phyloP scores from a whole-genome alignment of 805 yeast species.

The Henningerozyma blattae region DNA sequence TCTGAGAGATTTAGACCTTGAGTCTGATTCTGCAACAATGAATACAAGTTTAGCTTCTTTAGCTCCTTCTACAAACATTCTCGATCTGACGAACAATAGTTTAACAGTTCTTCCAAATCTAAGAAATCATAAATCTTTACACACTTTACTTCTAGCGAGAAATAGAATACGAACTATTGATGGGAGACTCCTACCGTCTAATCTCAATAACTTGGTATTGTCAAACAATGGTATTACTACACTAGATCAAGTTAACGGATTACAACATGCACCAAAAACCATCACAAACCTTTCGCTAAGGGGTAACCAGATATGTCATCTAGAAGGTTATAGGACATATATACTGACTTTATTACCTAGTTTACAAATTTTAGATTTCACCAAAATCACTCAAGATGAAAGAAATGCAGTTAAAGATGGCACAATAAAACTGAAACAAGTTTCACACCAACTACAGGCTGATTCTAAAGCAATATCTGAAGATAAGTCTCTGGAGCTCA shows the following conservation, averaged over 20 bases:
- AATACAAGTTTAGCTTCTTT: conserved; percentile 31
- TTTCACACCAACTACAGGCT: neutral
- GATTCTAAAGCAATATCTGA: neutral
- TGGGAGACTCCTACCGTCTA: conserved; percentile 19
- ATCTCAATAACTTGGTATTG: conserved; percentile 37
- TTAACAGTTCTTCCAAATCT: conserved; percentile 44
- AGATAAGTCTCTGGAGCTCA: conserved; percentile 24
- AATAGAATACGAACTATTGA: conserved; percentile 42
- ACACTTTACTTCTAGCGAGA: conserved; percentile 47
- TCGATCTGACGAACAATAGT: conserved; percentile 72
- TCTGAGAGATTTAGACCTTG: conserved; percentile 25
- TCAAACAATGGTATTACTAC: conserved; percentile 43
- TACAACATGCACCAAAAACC: conserved; percentile 29
- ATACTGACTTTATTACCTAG: conserved; percentile 53
- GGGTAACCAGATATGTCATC: conserved; percentile 45
- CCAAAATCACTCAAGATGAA: conserved; percentile 46
- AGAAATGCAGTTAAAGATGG: conserved; percentile 27
- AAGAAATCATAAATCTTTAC: conserved; percentile 27
- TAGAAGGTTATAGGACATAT: conserved; percentile 45
- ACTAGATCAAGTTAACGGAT: conserved; percentile 32
- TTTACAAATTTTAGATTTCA: conserved; percentile 55
- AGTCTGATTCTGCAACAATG: conserved; percentile 31
- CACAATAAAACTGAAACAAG: too few species aligned
- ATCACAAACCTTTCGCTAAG: conserved; percentile 38
- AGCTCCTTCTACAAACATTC: conserved; percentile 34